A percentile compares a stretch with the other conserved stretches of the same genome.
Evolutionary conservation across 257 asterid species (phyloP).

Genomic region (Cinchona pubescens): DNA sequence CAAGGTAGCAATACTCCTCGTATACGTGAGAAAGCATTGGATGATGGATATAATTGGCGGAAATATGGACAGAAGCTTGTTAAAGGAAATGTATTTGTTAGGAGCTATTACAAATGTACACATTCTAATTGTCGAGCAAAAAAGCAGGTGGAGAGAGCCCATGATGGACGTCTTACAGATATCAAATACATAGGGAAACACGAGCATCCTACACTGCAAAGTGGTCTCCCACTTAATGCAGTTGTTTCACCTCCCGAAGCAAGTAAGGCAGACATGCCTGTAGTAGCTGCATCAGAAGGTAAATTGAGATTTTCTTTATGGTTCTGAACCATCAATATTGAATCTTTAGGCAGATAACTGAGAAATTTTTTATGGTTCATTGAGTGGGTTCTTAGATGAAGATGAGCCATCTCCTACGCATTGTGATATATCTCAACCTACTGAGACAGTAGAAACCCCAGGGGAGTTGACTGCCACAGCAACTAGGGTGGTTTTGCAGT

Average conservation of each 20-base stretch:
- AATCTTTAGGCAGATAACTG: not conserved
- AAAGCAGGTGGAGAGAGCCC: constrained; percentile 84
- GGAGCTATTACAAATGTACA: constrained; percentile 91
- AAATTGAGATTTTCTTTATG: constrained; percentile 20
- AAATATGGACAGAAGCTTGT: constrained; percentile 94
- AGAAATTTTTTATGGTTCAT: constrained; percentile 8
- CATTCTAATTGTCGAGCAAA: constrained; percentile 63
- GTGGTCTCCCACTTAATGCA: constrained; percentile 40
- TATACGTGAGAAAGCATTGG: constrained; percentile 48
- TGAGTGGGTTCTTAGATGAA: constrained; percentile 33
- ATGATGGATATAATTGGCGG: constrained; percentile 94
- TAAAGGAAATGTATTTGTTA: constrained; percentile 75
- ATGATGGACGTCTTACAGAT: constrained; percentile 65
- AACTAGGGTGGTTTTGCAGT: constrained; percentile 30
- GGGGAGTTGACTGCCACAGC: constrained; percentile 29
- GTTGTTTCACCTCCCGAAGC: constrained; percentile 32
- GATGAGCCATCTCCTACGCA: constrained; percentile 32
- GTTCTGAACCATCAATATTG: too few species aligned
- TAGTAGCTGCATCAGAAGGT: constrained; percentile 42
- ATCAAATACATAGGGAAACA: constrained; percentile 68
- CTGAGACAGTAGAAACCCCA: constrained; percentile 30
- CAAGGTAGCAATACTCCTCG: constrained; percentile 23
- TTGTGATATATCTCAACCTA: constrained; percentile 32
- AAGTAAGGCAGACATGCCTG: constrained; percentile 30
- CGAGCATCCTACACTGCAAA: constrained; percentile 66